Conservation (phyloP, 495 filamentous ascomycete species). For the Aspergillus steynii region DNA sequence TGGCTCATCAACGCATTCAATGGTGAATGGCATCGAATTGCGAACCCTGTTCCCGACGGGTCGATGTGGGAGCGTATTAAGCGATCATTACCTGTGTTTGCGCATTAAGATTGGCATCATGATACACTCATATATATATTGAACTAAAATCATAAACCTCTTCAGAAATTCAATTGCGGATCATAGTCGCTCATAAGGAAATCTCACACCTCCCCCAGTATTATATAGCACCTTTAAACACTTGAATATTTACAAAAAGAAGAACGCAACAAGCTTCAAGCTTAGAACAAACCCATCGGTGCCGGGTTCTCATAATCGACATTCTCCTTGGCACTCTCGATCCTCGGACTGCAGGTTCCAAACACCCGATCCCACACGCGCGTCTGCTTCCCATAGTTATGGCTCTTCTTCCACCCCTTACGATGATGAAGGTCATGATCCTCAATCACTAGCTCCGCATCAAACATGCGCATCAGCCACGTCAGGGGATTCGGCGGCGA, state of each 20-base stretch:
- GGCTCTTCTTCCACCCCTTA: conserved; percentile 41
- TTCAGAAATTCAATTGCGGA: neutral
- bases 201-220: neutral
- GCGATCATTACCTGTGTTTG: conserved; percentile 21
- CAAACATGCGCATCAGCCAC: conserved; percentile 27
- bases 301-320: conserved; percentile 36
- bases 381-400: conserved; percentile 45
- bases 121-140: neutral
- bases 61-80: conserved; percentile 31
- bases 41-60: conserved; percentile 60
- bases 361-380: conserved; percentile 43
- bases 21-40: conserved; percentile 85
- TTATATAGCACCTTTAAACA: too few species aligned
- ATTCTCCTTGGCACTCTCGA: conserved; percentile 30
- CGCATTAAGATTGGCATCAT: conserved; percentile 7
- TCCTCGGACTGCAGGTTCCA: conserved; percentile 31
- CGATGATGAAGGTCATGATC: conserved; percentile 44
- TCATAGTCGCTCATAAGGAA: neutral
- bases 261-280: neutral
- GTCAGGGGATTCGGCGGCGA: conserved; percentile 30
- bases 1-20: conserved; percentile 98
- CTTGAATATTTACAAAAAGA: neutral
- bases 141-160: neutral
- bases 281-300: conserved; percentile 25
- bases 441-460: conserved; percentile 37